A percentile compares a stretch with the other conserved stretches of the same genome.
Evolutionary conservation across 805 yeast genomes (phyloP).

Genomic region (Zygosaccharomyces bisporus): DNA sequence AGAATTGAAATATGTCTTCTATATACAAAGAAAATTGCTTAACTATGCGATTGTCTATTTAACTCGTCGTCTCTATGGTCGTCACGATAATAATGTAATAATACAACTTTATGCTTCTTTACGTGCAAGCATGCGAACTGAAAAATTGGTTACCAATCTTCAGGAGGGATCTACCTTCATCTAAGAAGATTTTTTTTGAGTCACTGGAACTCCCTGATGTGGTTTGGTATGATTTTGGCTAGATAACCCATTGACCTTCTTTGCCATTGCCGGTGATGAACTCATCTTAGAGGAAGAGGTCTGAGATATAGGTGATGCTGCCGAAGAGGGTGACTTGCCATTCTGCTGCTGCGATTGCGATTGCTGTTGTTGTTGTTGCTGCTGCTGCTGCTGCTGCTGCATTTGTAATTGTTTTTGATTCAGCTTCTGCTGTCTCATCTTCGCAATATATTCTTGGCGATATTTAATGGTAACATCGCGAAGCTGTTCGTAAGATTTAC

Average conservation of each 20-base stretch:
- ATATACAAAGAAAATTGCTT: not conserved
- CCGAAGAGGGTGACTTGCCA: conserved; percentile 1
- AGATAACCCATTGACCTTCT: conserved; percentile 9
- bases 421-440: conserved; percentile 35
- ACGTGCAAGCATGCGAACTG: conserved; percentile 2
- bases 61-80: conserved; percentile 8
- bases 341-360: not conserved
- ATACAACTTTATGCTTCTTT: conserved; percentile 7
- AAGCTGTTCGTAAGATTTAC: conserved; percentile 78
- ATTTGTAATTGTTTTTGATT: conserved; percentile 25
- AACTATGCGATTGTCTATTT: conserved; percentile 14
- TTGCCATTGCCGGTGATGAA: conserved; percentile 10
- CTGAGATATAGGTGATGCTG: conserved; percentile 12
- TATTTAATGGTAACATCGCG: conserved; percentile 66
- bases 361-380: conserved; percentile 13
- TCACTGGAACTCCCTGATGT: conserved; percentile 10
- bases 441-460: conserved; percentile 52
- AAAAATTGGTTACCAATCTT: not conserved
- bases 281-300: conserved; percentile 14
- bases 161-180: conserved; percentile 5
- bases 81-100: conserved; percentile 8
- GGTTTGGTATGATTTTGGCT: conserved; percentile 8
- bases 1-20: not conserved
- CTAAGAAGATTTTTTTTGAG: conserved; percentile 15
- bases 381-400: conserved; percentile 16